Evolutionary conservation across 495 filamentous ascomycete genomes (phyloP).

Genomic region (Neurospora terricola): DNA sequence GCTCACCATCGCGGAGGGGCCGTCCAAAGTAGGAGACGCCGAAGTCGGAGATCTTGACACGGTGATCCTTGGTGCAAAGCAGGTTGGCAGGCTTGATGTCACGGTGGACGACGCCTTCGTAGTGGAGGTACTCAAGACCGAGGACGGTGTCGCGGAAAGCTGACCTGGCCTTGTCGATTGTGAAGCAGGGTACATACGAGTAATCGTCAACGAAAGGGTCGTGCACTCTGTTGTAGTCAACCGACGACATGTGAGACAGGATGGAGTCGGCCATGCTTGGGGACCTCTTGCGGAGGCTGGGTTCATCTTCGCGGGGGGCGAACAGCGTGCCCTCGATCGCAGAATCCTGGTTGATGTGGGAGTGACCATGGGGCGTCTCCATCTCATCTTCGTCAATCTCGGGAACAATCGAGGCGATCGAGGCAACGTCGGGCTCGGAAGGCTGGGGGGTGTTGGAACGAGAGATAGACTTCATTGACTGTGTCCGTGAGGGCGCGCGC

Average conservation of each 20-base stretch:
- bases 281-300: conserved; percentile 39
- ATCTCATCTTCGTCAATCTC: conserved; percentile 30
- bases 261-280: conserved; percentile 52
- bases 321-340: conserved; percentile 70
- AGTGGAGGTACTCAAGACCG: conserved; percentile 91
- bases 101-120: conserved; percentile 91
- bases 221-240: conserved; percentile 42
- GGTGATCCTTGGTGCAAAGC: conserved; percentile 71
- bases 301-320: conserved; percentile 55
- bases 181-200: conserved; percentile 84
- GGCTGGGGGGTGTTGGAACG: conserved; percentile 33
- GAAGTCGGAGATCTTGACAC: conserved; percentile 99
- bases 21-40: conserved; percentile 94
- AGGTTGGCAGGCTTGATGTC: conserved; percentile 99
- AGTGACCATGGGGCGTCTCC: conserved; percentile 30
- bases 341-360: conserved; percentile 38
- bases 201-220: conserved; percentile 70
- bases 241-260: conserved; percentile 49
- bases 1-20: conserved; percentile 65
- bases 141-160: conserved; percentile 91
- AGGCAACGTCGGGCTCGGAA: conserved; percentile 32
- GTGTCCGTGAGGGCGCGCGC: conserved; percentile 33
- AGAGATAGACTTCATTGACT: conserved; percentile 35
- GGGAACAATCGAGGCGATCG: neutral
- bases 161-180: conserved; percentile 69